A percentile compares a stretch with the other conserved stretches of the same genome.
Conservation (phyloP, 2,329 filamentous ascomycete species). For the Aspergillus hiratsukae region DNA sequence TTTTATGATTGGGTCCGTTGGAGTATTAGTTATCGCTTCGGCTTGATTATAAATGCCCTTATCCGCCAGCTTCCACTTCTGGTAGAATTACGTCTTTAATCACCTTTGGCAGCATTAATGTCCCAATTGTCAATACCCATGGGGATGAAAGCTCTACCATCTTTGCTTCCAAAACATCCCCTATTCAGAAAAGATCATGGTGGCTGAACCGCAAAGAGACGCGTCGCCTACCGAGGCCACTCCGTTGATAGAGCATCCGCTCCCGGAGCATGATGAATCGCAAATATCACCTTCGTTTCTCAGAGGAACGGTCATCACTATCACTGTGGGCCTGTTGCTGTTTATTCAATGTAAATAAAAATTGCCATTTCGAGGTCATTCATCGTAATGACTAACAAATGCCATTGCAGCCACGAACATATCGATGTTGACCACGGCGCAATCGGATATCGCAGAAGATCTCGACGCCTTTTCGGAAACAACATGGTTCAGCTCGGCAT, state of each 20-base stretch:
- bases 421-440: constrained; percentile 75
- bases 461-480: constrained; percentile 67
- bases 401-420: constrained; percentile 58
- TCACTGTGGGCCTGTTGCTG: constrained; percentile 13
- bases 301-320: constrained; percentile 10
- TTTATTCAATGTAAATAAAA: constrained; percentile 15
- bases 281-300: constrained; percentile 3
- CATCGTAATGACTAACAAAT: background rate
- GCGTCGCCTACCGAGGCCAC: constrained; percentile 11
- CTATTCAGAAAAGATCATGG: constrained; percentile 2
- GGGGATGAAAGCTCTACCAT: background rate
- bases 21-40: background rate
- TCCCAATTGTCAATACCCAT: background rate
- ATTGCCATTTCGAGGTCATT: background rate
- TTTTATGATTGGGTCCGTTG: background rate
- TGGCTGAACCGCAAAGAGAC: constrained; percentile 2
- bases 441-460: constrained; percentile 70
- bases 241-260: constrained; percentile 9
- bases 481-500: constrained; percentile 78
- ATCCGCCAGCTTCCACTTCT: background rate
- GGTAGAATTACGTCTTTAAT: background rate
- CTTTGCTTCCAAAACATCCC: background rate
- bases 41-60: background rate
- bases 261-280: background rate
- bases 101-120: background rate